Conservation (phyloP, 140 eudicot species). For the Erigeron philadelphicus region DNA sequence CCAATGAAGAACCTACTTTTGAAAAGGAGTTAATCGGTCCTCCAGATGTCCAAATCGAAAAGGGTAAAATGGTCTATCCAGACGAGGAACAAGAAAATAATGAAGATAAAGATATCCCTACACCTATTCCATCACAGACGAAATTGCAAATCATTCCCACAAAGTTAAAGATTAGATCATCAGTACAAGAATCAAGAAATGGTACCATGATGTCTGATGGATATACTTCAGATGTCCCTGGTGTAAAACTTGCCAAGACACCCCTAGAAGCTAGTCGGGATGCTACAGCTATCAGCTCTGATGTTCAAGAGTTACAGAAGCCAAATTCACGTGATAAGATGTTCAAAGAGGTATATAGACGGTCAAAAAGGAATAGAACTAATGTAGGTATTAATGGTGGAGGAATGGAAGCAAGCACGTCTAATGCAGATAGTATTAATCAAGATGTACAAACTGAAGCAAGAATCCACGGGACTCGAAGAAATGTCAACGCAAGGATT, state of each 20-base stretch:
- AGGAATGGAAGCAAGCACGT: slow-evolving; percentile 54
- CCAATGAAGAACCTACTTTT: slow-evolving; percentile 25
- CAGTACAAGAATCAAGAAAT: slow-evolving; percentile 35
- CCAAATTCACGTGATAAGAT: slow-evolving; percentile 51
- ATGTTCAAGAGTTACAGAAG: slow-evolving; percentile 33
- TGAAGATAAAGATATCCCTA: slow-evolving; percentile 32
- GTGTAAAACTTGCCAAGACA: slow-evolving; percentile 13
- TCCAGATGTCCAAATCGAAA: slow-evolving; percentile 30
- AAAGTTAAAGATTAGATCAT: slow-evolving; percentile 27
- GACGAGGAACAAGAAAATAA: slow-evolving; percentile 26
- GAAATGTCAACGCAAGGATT: slow-evolving; percentile 11
- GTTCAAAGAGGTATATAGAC: slow-evolving; percentile 77
- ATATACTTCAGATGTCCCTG: slow-evolving; percentile 32
- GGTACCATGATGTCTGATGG: slow-evolving; percentile 29
- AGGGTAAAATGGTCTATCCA: slow-evolving; percentile 28
- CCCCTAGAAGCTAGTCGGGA: slow-evolving; percentile 29
- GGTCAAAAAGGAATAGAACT: slow-evolving; percentile 59
- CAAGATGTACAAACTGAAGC: slow-evolving; percentile 37
- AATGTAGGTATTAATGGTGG: slow-evolving; percentile 34
- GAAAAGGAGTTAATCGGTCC: slow-evolving; percentile 28
- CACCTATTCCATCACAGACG: slow-evolving; percentile 27
- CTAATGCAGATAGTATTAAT: slow-evolving; percentile 39
- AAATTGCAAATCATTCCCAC: slow-evolving; percentile 39
- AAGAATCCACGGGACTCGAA: slow-evolving; percentile 38
- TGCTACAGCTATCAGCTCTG: slow-evolving; percentile 30